These are phyloP conservation scores for Sordariomycetes sp. DNA, from an alignment of 2,329 filamentous ascomycete genomes.

Conservation along the genomic window DNA sequence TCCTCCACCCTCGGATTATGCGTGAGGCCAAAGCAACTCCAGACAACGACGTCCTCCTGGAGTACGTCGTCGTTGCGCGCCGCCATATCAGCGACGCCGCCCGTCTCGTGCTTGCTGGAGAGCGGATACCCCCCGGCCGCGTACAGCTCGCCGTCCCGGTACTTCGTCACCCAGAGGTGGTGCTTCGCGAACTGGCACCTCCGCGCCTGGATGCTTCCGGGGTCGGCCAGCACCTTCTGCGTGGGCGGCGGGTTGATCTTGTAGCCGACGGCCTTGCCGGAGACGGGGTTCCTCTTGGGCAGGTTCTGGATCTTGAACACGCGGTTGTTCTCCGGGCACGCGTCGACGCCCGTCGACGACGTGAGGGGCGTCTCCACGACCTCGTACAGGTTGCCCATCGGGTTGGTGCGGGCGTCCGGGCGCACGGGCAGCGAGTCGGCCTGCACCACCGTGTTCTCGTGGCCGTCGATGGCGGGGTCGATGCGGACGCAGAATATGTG, in stretches of 20 bases:
- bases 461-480: slow-evolving; percentile 47
- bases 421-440: slow-evolving; percentile 23
- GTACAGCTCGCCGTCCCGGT: slow-evolving; percentile 38
- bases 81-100: slow-evolving; percentile 35
- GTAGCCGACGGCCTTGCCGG: slow-evolving; percentile 37
- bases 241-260: slow-evolving; percentile 33
- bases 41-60: slow-evolving; percentile 22
- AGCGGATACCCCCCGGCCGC: slow-evolving; percentile 40
- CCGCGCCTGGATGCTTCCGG: slow-evolving; percentile 27
- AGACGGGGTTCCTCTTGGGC: slow-evolving; percentile 31
- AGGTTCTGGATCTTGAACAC: slow-evolving; percentile 37
- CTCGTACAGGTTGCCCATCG: slow-evolving; percentile 50
- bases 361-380: slow-evolving; percentile 37
- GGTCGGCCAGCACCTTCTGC: slow-evolving; percentile 34
- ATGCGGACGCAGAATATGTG: slow-evolving; percentile 57
- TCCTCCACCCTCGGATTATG: slow-evolving; percentile 13
- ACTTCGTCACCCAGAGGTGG: slow-evolving; percentile 36
- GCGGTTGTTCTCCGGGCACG: slow-evolving; percentile 40
- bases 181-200: slow-evolving; percentile 34
- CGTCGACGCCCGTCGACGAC: slow-evolving; percentile 35
- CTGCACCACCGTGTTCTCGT: slow-evolving; percentile 35
- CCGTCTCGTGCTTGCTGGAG: slow-evolving; percentile 29
- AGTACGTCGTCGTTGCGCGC: slow-evolving; percentile 14
- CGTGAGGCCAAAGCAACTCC: slow-evolving; percentile 36
- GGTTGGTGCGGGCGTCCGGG: slow-evolving; percentile 41